Evolutionary conservation across 768 basidiomycete species (phyloP).

Genomic region (Mycena kentingensis): DNA sequence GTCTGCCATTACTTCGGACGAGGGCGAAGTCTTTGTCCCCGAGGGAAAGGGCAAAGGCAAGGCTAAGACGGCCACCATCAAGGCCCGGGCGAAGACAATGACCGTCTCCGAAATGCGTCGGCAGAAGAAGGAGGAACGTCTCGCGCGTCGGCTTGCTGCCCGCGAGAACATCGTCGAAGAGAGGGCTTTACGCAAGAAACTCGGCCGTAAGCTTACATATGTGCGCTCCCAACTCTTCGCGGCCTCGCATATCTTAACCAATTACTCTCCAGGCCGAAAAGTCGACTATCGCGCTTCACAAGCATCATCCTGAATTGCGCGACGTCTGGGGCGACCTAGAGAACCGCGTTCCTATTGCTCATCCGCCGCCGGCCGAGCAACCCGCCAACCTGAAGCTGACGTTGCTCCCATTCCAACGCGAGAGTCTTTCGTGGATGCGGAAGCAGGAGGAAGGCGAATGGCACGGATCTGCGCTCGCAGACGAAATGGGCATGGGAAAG

Average conservation of each 20-base stretch:
- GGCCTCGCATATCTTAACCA: constrained; percentile 9
- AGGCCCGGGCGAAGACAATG: constrained; percentile 27
- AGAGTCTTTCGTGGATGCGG: constrained; percentile 95
- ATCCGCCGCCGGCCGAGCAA: constrained; percentile 73
- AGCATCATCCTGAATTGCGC: constrained; percentile 76
- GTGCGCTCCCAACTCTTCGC: constrained; percentile 39
- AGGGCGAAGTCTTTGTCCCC: constrained; percentile 10
- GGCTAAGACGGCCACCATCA: constrained; percentile 23
- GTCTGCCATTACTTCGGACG: constrained; percentile 11
- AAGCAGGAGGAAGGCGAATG: constrained; percentile 87
- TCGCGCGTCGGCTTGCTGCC: constrained; percentile 26
- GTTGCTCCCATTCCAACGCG: constrained; percentile 92
- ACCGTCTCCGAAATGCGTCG: constrained; percentile 36
- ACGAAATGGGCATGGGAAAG: constrained; percentile 82
- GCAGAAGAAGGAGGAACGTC: constrained; percentile 30
- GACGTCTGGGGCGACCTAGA: constrained; percentile 90
- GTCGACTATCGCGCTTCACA: constrained; percentile 59
- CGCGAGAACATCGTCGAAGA: constrained; percentile 48
- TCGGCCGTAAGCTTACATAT: constrained; percentile 76
- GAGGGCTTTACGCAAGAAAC: constrained; percentile 47
- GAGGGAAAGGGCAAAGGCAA: constrained; percentile 39
- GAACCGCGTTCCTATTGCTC: constrained; percentile 55
- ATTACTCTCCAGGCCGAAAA: constrained; percentile 64
- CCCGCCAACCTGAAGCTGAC: constrained; percentile 82
- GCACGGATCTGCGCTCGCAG: constrained; percentile 91